Conservation (phyloP, 345 rosid species). For the Sisymbrium irio region DNA sequence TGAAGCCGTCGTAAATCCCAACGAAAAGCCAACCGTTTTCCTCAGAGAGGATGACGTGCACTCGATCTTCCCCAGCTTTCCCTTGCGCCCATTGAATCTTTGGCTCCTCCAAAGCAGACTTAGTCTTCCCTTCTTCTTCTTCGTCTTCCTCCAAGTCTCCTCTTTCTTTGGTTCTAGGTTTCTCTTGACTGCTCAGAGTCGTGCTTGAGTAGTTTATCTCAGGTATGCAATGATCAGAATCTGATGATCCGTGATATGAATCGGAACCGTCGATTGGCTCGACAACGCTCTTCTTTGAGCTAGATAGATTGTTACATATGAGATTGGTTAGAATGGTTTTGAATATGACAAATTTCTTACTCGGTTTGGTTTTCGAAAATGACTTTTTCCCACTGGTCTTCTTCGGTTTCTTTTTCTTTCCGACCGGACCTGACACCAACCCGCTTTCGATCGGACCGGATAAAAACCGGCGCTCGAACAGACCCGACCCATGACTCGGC, state of each 20-base stretch:
- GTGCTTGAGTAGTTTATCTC: conserved; percentile 8
- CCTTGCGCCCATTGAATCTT: conserved; percentile 91
- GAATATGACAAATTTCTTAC: conserved; percentile 33
- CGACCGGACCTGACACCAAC: conserved; percentile 39
- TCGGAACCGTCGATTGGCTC: conserved; percentile 36
- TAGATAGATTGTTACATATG: conserved; percentile 38
- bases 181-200: conserved; percentile 18
- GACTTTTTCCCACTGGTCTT: conserved; percentile 24
- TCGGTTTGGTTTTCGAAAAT: conserved; percentile 18
- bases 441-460: conserved; percentile 51
- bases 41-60: conserved; percentile 81
- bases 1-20: conserved; percentile 95
- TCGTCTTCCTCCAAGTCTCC: not conserved
- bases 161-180: conserved; percentile 8
- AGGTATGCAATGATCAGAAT: conserved; percentile 18
- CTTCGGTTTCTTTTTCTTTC: conserved; percentile 32
- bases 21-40: conserved; percentile 88
- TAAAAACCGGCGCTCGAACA: conserved; percentile 37
- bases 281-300: conserved; percentile 34
- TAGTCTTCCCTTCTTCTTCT: conserved; percentile 37
- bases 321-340: conserved; percentile 40
- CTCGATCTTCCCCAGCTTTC: conserved; percentile 95
- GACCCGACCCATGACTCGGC: conserved; percentile 31
- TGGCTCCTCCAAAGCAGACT: conserved; percentile 45
- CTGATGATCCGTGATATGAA: conserved; percentile 31